A percentile compares a stretch with the other conserved stretches of the same genome.
These are phyloP conservation scores for Thelonectria rubi DNA, from an alignment of 2,329 filamentous ascomycete genomes.

Conservation along the genomic window DNA sequence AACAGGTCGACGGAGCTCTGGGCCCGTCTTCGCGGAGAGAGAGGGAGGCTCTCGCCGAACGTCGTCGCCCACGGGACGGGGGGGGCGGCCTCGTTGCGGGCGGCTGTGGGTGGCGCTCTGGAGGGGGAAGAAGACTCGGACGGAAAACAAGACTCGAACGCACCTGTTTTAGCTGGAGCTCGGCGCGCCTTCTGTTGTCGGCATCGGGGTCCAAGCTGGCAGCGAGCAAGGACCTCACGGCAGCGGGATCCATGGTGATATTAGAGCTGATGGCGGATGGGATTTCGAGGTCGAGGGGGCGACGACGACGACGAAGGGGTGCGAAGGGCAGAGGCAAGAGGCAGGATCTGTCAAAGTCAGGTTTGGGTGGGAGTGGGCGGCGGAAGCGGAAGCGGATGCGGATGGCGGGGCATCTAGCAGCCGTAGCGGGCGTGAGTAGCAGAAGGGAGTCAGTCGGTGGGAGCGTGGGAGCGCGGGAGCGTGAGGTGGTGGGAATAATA, in stretches of 20 bases:
- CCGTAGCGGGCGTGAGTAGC: neutral
- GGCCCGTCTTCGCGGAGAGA: slow-evolving; percentile 1
- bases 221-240: slow-evolving; percentile 79
- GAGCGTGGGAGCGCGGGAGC: slow-evolving; percentile 3
- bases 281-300: slow-evolving; percentile 38
- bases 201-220: slow-evolving; percentile 79
- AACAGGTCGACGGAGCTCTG: slow-evolving; percentile 1
- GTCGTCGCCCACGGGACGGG: slow-evolving; percentile 21
- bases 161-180: slow-evolving; percentile 85
- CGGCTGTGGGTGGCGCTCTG: neutral
- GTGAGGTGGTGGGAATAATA: neutral
- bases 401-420: slow-evolving; percentile 44
- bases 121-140: slow-evolving; percentile 8
- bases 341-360: slow-evolving; percentile 45
- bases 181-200: slow-evolving; percentile 78
- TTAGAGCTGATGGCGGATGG: slow-evolving; percentile 28
- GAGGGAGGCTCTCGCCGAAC: neutral
- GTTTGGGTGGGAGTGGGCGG: slow-evolving; percentile 37
- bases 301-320: slow-evolving; percentile 31
- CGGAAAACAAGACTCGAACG: slow-evolving; percentile 43
- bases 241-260: slow-evolving; percentile 74
- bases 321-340: slow-evolving; percentile 17
- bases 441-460: neutral
- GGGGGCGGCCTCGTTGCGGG: slow-evolving; percentile 1
- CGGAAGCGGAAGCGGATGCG: slow-evolving; percentile 14